Conservation (phyloP, 345 rosid genomes). For the Lepidium africanum region DNA sequence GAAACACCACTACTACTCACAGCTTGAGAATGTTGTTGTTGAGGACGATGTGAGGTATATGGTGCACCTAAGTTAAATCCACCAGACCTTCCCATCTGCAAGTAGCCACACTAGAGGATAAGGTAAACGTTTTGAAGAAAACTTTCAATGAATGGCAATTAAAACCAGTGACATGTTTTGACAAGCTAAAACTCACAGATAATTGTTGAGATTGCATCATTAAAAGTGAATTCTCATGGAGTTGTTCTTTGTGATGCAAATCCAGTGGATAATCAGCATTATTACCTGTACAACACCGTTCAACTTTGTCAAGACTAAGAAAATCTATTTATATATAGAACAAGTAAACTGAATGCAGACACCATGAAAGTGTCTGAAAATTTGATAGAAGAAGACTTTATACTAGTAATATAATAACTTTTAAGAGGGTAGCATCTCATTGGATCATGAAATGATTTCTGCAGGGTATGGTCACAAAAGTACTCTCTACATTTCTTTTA, state of each 20-base stretch:
- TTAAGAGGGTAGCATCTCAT: not conserved
- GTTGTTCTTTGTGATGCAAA: conserved; percentile 86
- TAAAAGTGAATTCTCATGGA: conserved; percentile 73
- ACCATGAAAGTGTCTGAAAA: not conserved
- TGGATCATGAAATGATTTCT: not conserved
- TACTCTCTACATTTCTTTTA: not conserved
- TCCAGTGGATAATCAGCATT: conserved; percentile 85
- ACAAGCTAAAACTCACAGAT: conserved; percentile 48
- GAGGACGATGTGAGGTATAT: conserved; percentile 71
- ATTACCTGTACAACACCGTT: conserved; percentile 56
- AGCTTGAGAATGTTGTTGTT: conserved; percentile 68
- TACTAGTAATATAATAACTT: not conserved
- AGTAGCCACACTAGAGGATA: conserved; percentile 12
- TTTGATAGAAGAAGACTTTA: not conserved
- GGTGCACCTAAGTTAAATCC: conserved; percentile 75
- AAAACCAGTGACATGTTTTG: conserved; percentile 3
- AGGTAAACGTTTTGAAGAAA: not conserved
- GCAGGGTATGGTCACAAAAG: not conserved
- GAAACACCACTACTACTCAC: conserved; percentile 67
- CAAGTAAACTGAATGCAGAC: conserved; percentile 3
- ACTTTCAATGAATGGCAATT: not conserved
- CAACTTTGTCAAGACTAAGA: conserved; percentile 19
- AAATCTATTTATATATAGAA: not conserved
- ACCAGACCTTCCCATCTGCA: conserved; percentile 85
- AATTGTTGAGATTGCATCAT: conserved; percentile 97